Conservation (phyloP, 163 green algal species). For the Scenedesmus sp. region DNA sequence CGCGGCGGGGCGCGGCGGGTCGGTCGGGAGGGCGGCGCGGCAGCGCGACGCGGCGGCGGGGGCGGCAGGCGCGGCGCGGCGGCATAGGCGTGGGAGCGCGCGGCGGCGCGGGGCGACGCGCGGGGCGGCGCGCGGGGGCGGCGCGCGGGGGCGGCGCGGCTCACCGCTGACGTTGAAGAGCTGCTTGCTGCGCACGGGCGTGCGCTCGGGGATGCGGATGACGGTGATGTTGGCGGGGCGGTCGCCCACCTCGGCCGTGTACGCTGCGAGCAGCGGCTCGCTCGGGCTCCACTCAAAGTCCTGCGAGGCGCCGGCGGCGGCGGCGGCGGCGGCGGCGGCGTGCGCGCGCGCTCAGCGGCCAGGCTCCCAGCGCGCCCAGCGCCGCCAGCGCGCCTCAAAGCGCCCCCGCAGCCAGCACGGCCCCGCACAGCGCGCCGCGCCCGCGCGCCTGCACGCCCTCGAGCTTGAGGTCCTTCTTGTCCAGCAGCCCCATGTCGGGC, state of each 20-base stretch:
- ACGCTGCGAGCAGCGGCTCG: constrained; percentile 83
- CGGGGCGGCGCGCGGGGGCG: no score
- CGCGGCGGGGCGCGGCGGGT: no score
- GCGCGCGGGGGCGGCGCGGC: no score
- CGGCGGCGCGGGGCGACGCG: no score
- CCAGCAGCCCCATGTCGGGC: constrained; percentile 91
- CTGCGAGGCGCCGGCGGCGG: constrained; percentile 31
- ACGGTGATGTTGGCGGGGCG: constrained; percentile 90
- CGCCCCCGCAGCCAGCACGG: background rate
- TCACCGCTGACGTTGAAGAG: constrained; percentile 91
- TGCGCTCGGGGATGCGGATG: constrained; percentile 79
- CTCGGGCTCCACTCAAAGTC: constrained; percentile 94
- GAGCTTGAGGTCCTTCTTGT: constrained; percentile 94
- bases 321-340: background rate
- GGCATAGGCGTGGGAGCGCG: no score
- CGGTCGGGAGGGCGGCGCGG: no score
- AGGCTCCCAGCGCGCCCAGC: background rate
- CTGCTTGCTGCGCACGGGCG: constrained; percentile 96
- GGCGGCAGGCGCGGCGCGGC: no score
- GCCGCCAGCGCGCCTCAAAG: background rate
- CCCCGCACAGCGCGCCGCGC: no score
- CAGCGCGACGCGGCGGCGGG: no score
- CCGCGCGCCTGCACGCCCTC: constrained; percentile 72
- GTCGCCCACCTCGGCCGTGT: constrained; percentile 81
- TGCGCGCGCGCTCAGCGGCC: background rate